Percentiles rank a stretch among this genome's conserved stretches.
Evolutionary conservation across 2,329 filamentous ascomycete genomes (phyloP).

Genomic region (Rachicladosporium sp.): DNA sequence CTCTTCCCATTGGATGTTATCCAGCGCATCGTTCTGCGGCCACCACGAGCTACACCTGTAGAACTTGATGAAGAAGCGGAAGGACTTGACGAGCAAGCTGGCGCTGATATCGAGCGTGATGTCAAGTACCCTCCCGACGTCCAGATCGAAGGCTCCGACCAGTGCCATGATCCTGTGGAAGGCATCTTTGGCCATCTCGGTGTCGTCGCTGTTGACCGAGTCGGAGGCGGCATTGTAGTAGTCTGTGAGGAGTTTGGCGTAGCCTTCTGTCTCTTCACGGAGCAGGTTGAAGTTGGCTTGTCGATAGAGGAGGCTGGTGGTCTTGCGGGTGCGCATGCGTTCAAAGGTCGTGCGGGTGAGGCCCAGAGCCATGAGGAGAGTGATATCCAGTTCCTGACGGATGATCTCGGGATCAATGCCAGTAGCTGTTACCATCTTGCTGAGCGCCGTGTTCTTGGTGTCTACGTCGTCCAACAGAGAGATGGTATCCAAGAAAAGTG

Average conservation of each 20-base stretch:
- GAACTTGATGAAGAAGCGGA: slow-evolving; percentile 87
- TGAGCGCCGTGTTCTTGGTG: slow-evolving; percentile 44
- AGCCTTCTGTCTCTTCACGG: slow-evolving; percentile 91
- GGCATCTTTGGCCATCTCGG: slow-evolving; percentile 67
- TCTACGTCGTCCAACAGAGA: slow-evolving; percentile 67
- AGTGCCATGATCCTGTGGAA: slow-evolving; percentile 89
- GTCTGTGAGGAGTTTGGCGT: slow-evolving; percentile 90
- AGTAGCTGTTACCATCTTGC: slow-evolving; percentile 58
- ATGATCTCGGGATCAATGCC: slow-evolving; percentile 59
- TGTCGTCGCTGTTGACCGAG: slow-evolving; percentile 59
- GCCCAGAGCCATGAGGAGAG: slow-evolving; percentile 60
- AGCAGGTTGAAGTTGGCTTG: slow-evolving; percentile 95
- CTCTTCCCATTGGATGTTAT: slow-evolving; percentile 36
- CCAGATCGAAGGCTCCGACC: slow-evolving; percentile 92
- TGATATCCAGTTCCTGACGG: slow-evolving; percentile 71
- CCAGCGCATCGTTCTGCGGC: slow-evolving; percentile 54
- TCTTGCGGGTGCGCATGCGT: slow-evolving; percentile 72
- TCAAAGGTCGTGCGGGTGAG: slow-evolving; percentile 77
- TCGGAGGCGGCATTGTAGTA: slow-evolving; percentile 74
- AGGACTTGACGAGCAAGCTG: slow-evolving; percentile 82
- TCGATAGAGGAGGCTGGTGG: slow-evolving; percentile 85
- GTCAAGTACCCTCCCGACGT: slow-evolving; percentile 87
- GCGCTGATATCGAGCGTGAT: slow-evolving; percentile 93
- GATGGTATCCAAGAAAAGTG: slow-evolving; percentile 73
- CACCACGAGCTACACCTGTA: slow-evolving; percentile 92